Evolutionary conservation across 345 rosid genomes (phyloP), one percentile per base, ranked within the genome.

Genomic region (Noccaea caerulescens): DNA sequence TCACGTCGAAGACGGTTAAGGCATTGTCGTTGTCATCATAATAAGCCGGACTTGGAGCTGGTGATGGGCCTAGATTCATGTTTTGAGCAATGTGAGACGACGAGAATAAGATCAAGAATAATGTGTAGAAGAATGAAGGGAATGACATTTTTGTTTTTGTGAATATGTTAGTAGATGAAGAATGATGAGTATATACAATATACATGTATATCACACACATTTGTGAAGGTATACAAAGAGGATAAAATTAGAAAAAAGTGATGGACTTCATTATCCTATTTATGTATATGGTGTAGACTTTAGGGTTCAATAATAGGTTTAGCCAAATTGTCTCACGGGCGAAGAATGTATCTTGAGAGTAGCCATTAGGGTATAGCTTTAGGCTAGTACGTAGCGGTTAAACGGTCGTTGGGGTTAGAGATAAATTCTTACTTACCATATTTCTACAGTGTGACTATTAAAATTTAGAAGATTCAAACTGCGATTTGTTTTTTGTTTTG

Each of bases 1-100:
- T 65, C 18, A 92, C 96, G 67, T 88, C 77, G 50, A 85, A 84
- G 65, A 83, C 47, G 16, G 43, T 45, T 23, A 36, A 44, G 1
- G 57, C 18, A 58, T 20, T 66, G 8, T 65, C 9, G 11, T n/a
- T 33, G 13, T 57, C 67, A 44, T 55, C 34, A 32, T 62, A 32
- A 43, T 10, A 66, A 41, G 12, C 51, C 4, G 77, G 77, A 66
- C 1, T 58, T 65, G 77, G 77, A 73, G 72, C 77, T 1, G 72
- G 70, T 25, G 76, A 72, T 14, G 76, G 76, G 50, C 64, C 55
- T 46, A 54, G 3, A 54, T 36, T 25, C 23, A 72, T 45, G 41
- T 10, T 63, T 3, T 54, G 50, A 45, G 50, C n/a, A 55, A 25
- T 7, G 41, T 1, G 76, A 37, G 36, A 32, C 3, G 46, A 39